Evolutionary conservation across 2,329 filamentous ascomycete species (phyloP), one percentile per base, ranked within the genome.

Genomic region (Colletotrichum euphorbiae): DNA sequence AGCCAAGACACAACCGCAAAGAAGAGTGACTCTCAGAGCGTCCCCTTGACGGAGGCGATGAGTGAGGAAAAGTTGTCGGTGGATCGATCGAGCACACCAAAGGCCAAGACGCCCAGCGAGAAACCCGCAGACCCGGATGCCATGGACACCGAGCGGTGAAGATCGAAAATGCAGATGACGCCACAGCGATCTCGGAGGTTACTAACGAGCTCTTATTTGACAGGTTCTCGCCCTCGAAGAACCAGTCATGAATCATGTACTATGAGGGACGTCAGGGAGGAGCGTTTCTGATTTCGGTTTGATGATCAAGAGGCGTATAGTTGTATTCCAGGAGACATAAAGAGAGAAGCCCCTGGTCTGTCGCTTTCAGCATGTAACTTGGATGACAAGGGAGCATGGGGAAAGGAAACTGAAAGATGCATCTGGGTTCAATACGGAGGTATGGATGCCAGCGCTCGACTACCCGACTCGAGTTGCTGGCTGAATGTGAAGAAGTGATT

Each of bases 1-100:
- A 88, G 85, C 67, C 82, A 85, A 58, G 85, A 87, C 69, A 74
- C 74, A 13, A 73, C 67, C 51, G 58, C 71, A 24, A 80, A 78
- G 69, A 82, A 80, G 58, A 77, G 73, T 62, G 82, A 83, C 48
- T 75, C 76, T n/a, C 72, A 77, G 46, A 71, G 73, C 15, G 74
- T 74, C 4, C 79, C 82, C 33, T 74, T 75, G 15, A 77, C 82
- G 51, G 80, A 84, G 69, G 78, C 57, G 3, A 76, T 78, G 2
- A 45, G 17, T 17, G 78, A 81, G 62, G 75, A 76, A n/a, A 80
- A 75, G 62, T 57, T 78, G 68, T 57, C 79, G 68, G 76, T 69
- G 73, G 43, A 63, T 64, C 52, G 72, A n/a, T 70, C 70, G n/a
- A 70, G 69, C 48, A 71, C 70, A 17, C 70, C 70, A n/a, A 74